phyloP scores from a whole-genome alignment of 768 basidiomycete species.

The Sarcodon sp. region DNA sequence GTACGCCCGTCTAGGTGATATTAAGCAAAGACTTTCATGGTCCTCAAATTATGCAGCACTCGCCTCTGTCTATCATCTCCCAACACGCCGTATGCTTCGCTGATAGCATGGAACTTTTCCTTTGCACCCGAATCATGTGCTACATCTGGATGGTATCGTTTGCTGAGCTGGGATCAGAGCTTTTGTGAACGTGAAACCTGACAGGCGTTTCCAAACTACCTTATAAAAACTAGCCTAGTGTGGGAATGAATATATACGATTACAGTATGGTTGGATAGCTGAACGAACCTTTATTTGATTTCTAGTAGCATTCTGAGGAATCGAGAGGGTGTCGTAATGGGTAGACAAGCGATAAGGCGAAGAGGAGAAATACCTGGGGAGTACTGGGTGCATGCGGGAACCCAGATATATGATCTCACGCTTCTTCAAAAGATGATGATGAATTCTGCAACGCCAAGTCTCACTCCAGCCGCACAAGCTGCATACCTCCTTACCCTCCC shows the following conservation, averaged over 20 bases:
- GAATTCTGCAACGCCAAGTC: conserved; percentile 1
- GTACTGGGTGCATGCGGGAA: too few relatives aligned
- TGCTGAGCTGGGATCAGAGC: conserved; percentile 27
- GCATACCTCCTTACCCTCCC: conserved; percentile 76
- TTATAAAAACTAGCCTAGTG: conserved; percentile 23
- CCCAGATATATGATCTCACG: too few relatives aligned
- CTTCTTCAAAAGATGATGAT: conserved; percentile 1
- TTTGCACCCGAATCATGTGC: conserved; percentile 23
- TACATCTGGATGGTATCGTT: conserved; percentile 32
- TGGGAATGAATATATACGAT: not conserved
- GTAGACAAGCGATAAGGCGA: conserved; percentile 2
- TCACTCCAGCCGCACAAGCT: conserved; percentile 25
- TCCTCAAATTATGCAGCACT: not conserved
- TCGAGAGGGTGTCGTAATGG: conserved; percentile 22
- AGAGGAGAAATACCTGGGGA: not conserved
- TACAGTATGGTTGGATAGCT: not conserved
- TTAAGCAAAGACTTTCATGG: not conserved
- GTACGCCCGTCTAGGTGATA: conserved; percentile 16
- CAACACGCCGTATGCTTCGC: conserved; percentile 33
- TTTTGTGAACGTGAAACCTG: conserved; percentile 2
- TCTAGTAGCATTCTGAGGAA: conserved; percentile 19
- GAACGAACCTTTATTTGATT: conserved; percentile 22
- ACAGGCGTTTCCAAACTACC: conserved; percentile 9
- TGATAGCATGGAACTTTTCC: conserved; percentile 29
- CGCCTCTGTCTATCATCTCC: conserved; percentile 33